phyloP scores from a whole-genome alignment of 768 basidiomycete species.

The Boletus eberwhitei region DNA sequence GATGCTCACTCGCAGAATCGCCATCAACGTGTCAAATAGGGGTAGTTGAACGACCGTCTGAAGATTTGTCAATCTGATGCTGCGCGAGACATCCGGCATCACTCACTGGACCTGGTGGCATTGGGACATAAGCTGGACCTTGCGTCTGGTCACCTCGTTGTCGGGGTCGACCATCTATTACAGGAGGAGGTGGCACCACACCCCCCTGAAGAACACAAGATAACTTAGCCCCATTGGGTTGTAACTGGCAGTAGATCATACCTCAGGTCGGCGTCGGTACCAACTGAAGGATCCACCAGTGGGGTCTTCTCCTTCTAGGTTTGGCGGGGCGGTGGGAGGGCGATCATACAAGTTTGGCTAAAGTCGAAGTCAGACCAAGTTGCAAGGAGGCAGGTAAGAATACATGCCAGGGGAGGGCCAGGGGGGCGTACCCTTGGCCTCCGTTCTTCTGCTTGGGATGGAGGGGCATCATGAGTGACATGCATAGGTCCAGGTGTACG shows the following conservation, averaged over 20 bases:
- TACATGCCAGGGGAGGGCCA: conserved; percentile 19
- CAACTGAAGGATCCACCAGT: conserved; percentile 19
- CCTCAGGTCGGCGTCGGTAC: conserved; percentile 21
- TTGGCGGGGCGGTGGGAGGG: conserved; percentile 24
- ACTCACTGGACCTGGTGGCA: conserved; percentile 57
- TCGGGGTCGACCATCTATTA: conserved; percentile 14
- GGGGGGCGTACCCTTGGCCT: conserved; percentile 25
- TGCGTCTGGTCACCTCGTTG: conserved; percentile 23
- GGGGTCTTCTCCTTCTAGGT: conserved; percentile 16
- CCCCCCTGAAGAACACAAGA: conserved; percentile 14
- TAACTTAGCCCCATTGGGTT: not conserved
- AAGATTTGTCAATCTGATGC: conserved; percentile 2
- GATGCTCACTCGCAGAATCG: conserved; percentile 56
- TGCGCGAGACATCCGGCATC: not conserved
- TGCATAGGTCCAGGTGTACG: conserved; percentile 9
- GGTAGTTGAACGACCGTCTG: conserved; percentile 64
- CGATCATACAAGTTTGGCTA: conserved; percentile 27
- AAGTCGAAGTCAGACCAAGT: conserved; percentile 3
- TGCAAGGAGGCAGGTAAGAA: not conserved
- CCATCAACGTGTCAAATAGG: conserved; percentile 67
- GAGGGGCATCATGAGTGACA: conserved; percentile 5
- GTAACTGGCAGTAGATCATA: conserved; percentile 5
- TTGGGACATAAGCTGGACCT: conserved; percentile 37
- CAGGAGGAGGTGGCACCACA: conserved; percentile 25
- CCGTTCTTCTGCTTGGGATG: conserved; percentile 6